Evolutionary conservation across 768 basidiomycete species (phyloP), one percentile per base, ranked within the genome.

Genomic region (Pleurotus citrinopileatus): DNA sequence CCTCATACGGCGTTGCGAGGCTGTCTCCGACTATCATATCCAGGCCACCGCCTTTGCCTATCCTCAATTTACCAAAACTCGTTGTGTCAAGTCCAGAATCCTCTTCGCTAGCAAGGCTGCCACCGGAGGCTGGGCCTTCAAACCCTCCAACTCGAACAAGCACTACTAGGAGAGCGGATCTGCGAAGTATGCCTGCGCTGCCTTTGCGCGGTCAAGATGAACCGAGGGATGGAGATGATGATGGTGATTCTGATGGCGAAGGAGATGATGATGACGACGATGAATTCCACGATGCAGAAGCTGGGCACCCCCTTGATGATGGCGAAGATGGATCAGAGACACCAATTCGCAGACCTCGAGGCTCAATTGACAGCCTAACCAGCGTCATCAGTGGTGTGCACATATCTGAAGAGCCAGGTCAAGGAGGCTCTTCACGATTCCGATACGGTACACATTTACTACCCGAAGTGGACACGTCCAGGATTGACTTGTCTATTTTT

Each of bases 171-270:
- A 40, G 52, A 65, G 60, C 62, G 10, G 72, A 77, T 10, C 64
- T 84, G 57, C 70, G 73, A 42, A 80, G 71, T 55, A 80, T 85
- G 70, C 86, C 86, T 27, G 82, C 78, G 23, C 63, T 84, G 44
- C 72, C 74, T 15, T 70, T 74, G 61, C 63, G 70, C 25, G 75
- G 75, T 42, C 54, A 15, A 19, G 60, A 59, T 48, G 57, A 65
- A 32, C 63, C 65, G 23, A 17, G 50, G 25, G 70, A 67, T 29
- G 68, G 65, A 8, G 73, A 75, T 37, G 72, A 67, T 19, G 71
- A 70, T 0, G 74, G 72, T 57, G 54, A 65, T 43, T 25, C 70
- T 37, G 71, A 64, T 2, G 70, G 68, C n/a, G 65, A 63, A 7
- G 70, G 69, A 2, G 73, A 72, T 2, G 67, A 61, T n/a, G 61